Evolutionary conservation across 305 asterid species (phyloP), one percentile per base, ranked within the genome.

Genomic region (Ajuga reptans): DNA sequence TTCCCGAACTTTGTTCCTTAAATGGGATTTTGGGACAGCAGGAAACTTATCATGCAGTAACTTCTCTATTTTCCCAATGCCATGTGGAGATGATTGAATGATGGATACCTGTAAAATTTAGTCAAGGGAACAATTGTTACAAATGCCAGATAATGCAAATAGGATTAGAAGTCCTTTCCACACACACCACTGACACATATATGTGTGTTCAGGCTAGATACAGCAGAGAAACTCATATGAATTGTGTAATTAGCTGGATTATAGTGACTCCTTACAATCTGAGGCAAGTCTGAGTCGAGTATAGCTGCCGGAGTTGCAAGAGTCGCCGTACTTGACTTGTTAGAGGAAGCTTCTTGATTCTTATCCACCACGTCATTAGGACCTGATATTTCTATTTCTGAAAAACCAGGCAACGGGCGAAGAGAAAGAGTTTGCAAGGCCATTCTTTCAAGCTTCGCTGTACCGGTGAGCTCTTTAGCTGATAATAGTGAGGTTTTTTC

Each of bases 1-100:
- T 81, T 89, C 96, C 45, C 87, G 90, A 81, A 91, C 96, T 84
- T 91, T 89, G 45, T 74, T 87, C 77, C 87, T 79, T 63, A 94
- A 68, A 50, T 84, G 93, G 70, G 91, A 68, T 79, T 86, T 91
- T 15, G 87, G 69, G 15, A 83, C 51, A 58, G 79, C 72, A 2
- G 96, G 96, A 72, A 91, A 89, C 77, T 82, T 85, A 17, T 59
- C 68, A 5, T 75, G 89, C 72, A 91, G 85, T 10, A 74, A 66
- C 76, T 87, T 84, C 39, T 72, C 83, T 76, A 94, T 75, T 71
- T 84, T 86, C 77, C 78, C 82, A 51, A 91, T 85, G 72, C 90
- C 72, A 15, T 81, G 79, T 10, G 89, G 74, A 79, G 80, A 71
- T 29, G 96, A 85, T 74, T 81, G 89, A 61, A 94, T 87, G 68